phyloP scores from a whole-genome alignment of 2,329 filamentous ascomycete species.

The Talaromyces albobiverticillius region DNA sequence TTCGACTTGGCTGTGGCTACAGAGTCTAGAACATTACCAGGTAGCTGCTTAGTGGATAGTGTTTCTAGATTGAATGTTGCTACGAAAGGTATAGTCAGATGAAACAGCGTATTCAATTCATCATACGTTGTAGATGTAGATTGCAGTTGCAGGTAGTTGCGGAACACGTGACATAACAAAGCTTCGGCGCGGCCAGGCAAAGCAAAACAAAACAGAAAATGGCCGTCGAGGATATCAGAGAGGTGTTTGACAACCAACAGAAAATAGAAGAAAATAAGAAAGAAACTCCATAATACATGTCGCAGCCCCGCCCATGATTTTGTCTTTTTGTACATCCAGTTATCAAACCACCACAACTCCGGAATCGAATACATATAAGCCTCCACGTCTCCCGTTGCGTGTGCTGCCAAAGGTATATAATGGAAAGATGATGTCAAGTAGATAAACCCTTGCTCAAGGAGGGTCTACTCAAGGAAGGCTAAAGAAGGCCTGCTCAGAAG shows the following conservation, averaged over 20 bases:
- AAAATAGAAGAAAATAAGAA: neutral
- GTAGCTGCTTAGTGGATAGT: too few relatives aligned
- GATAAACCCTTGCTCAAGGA: neutral
- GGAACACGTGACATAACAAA: too few relatives aligned
- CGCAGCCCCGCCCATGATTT: slow-evolving; percentile 13
- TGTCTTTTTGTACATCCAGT: slow-evolving; percentile 18
- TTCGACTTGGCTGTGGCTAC: too few relatives aligned
- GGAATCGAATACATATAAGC: slow-evolving; percentile 3
- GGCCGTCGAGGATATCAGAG: slow-evolving; percentile 9
- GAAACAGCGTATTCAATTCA: too few relatives aligned
- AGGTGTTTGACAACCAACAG: slow-evolving; percentile 2
- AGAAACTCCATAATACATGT: slow-evolving; percentile 12
- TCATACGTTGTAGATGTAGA: too few relatives aligned
- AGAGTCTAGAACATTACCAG: too few relatives aligned
- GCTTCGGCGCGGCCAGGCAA: neutral
- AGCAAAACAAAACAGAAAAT: neutral
- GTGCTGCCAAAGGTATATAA: neutral
- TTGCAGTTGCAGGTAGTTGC: too few relatives aligned
- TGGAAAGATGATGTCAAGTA: slow-evolving; percentile 16
- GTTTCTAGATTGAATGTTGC: too few relatives aligned
- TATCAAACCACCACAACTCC: slow-evolving; percentile 13
- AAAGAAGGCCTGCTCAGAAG: neutral
- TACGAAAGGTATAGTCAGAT: too few relatives aligned
- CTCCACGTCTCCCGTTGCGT: neutral
- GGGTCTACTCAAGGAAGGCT: neutral